Base-by-base conservation (phyloP, 148 eudicot species). In the Limonium bicolor region DNA sequence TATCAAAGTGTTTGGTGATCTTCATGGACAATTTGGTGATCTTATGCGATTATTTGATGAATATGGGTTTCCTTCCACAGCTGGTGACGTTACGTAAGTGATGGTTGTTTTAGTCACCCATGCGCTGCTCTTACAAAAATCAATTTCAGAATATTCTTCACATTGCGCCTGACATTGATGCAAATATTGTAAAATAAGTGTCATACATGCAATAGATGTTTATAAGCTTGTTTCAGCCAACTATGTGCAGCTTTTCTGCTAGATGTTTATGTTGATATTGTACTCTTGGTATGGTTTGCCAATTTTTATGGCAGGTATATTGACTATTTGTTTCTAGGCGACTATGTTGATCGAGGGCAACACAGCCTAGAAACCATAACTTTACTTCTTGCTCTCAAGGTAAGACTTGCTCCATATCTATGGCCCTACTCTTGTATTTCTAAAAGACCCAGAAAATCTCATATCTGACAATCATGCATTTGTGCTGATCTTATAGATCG, bases 301-400 rank as follows among this genome's bases (percentile, higher is more conserved):
- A 15, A n/a, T 55, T 57, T 56, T 58, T 51, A 15, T 61, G 63
- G 39, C 83, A 88, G 96, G 74, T 88, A 83, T 49, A 88, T 88
- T 30, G 96, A 88, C 54, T 88, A 88, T 65, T 55, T 88, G 45
- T 88, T 88, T 66, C 71, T 88, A 42, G 96, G 96, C 34, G 96
- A 88, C 58, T 88, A 74, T 64, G 96, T 88, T 61, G 96, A 88
- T 64, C 72, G 96, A 51, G 96, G 96, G 41, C 96, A 88, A 56
- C 96, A 88, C 69, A 88, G 96, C 74, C 77, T 88, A 72, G 96
- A 88, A 68, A 88, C 96, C 32, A 88, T 88, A 47, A 79, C 94
- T 40, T 66, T 88, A 61, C 96, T 88, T 29, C 94, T 88, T 53
- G 96, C 96, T 51, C 71, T 88, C 12, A 83, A 88, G 90, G 94